Evolutionary conservation across 192 early-diverging fungal species (phyloP).

Genomic region (Kickxella alabastrina): DNA sequence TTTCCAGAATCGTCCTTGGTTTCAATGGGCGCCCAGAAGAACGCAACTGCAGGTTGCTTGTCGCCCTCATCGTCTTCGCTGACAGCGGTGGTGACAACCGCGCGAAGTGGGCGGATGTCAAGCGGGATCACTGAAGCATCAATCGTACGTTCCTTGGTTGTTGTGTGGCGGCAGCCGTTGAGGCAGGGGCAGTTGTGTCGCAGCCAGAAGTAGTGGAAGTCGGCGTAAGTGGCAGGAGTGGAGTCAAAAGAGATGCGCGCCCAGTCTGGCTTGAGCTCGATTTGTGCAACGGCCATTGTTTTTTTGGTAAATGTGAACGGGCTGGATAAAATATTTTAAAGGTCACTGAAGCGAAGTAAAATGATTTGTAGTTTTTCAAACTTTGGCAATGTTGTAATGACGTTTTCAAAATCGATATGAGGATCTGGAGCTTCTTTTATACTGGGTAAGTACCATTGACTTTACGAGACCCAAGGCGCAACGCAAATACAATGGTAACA

Average conservation of each 20-base stretch:
- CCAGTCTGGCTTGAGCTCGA: constrained; percentile 49
- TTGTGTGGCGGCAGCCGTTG: constrained; percentile 41
- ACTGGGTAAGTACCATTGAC: no score
- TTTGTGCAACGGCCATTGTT: constrained; percentile 18
- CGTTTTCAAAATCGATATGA: no score
- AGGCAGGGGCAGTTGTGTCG: constrained; percentile 54
- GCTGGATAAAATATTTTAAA: no score
- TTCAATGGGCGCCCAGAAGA: constrained; percentile 42
- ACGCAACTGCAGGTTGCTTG: constrained; percentile 14
- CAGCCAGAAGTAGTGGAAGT: constrained; percentile 54
- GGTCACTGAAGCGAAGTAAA: no score
- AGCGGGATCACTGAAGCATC: constrained; percentile 43
- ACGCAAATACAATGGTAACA: no score
- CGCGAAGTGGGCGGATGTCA: constrained; percentile 42
- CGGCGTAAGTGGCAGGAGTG: constrained; percentile 13
- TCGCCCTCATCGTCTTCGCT: no score
- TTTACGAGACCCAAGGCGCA: no score
- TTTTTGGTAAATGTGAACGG: not conserved
- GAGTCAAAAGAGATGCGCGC: constrained; percentile 28
- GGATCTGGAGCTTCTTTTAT: no score
- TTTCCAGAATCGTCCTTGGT: constrained; percentile 36
- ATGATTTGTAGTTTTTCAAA: no score
- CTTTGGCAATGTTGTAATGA: no score
- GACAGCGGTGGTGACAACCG: constrained; percentile 3
- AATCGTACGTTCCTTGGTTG: constrained; percentile 46